These are phyloP conservation scores for Pholiota microspora DNA, from an alignment of 768 basidiomycete genomes.

Conservation along the genomic window DNA sequence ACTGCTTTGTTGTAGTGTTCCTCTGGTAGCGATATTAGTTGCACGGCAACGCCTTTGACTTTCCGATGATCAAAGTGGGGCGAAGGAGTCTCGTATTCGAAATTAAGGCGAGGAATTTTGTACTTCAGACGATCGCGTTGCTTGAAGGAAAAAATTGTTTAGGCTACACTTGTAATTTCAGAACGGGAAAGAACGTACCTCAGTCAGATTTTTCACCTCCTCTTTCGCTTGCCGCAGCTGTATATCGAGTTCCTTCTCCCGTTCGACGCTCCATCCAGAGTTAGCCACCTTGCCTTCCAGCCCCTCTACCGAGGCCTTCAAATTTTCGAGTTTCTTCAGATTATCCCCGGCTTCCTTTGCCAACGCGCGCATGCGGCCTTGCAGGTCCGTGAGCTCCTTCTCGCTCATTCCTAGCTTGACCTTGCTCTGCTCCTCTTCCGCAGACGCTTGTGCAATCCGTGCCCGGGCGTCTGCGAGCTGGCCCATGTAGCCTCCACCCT, in stretches of 20 bases:
- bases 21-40: slow-evolving; percentile 74
- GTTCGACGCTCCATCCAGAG: slow-evolving; percentile 76
- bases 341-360: slow-evolving; percentile 83
- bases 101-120: slow-evolving; percentile 72
- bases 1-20: slow-evolving; percentile 78
- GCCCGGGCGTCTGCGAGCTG: slow-evolving; percentile 86
- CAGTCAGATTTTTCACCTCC: slow-evolving; percentile 53
- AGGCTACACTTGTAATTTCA: background rate
- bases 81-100: slow-evolving; percentile 76
- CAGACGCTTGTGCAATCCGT: slow-evolving; percentile 68
- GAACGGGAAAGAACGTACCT: slow-evolving; percentile 41
- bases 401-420: slow-evolving; percentile 74
- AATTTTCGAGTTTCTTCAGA: slow-evolving; percentile 60
- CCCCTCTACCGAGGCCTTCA: slow-evolving; percentile 56
- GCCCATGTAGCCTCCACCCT: slow-evolving; percentile 92
- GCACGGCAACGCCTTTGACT: slow-evolving; percentile 91
- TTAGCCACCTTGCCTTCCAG: slow-evolving; percentile 49
- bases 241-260: slow-evolving; percentile 58
- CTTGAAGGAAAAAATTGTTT: no score
- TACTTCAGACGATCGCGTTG: slow-evolving; percentile 61
- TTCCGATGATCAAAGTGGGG: slow-evolving; percentile 79
- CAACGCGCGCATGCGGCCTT: slow-evolving; percentile 78
- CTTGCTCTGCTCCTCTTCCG: slow-evolving; percentile 83
- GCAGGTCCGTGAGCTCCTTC: slow-evolving; percentile 76
- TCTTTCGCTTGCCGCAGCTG: slow-evolving; percentile 50